phyloP scores from a whole-genome alignment of 2,329 filamentous ascomycete species.

The Pezicula rhizophila region DNA sequence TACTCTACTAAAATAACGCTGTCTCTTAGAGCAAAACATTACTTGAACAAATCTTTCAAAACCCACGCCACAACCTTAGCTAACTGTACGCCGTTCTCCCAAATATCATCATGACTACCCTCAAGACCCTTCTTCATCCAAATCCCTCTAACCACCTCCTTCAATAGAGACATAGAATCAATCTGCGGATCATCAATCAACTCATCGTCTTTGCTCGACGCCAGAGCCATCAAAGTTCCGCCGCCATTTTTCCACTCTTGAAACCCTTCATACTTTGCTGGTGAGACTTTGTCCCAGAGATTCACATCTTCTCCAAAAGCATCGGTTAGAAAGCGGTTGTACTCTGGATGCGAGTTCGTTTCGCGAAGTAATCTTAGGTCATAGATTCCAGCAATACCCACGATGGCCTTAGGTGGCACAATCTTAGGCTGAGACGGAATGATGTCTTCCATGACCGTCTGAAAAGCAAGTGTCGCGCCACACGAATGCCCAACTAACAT shows the following conservation, averaged over 20 bases:
- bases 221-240: slow-evolving; percentile 11
- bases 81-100: slow-evolving; percentile 52
- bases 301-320: slow-evolving; percentile 41
- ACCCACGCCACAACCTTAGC: slow-evolving; percentile 23
- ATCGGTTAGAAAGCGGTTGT: slow-evolving; percentile 22
- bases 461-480: slow-evolving; percentile 58
- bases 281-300: slow-evolving; percentile 42
- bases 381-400: slow-evolving; percentile 63
- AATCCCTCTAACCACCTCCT: slow-evolving; percentile 17
- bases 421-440: not conserved
- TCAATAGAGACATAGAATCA: slow-evolving; percentile 15
- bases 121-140: slow-evolving; percentile 27
- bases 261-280: slow-evolving; percentile 4
- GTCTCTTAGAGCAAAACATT: not conserved
- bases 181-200: slow-evolving; percentile 20
- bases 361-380: slow-evolving; percentile 37
- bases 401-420: slow-evolving; percentile 42
- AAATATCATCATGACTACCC: slow-evolving; percentile 59
- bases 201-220: slow-evolving; percentile 38
- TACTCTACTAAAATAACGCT: too few species aligned
- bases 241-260: slow-evolving; percentile 6
- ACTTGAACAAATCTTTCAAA: not conserved
- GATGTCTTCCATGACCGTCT: slow-evolving; percentile 32
- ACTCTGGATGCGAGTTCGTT: slow-evolving; percentile 11
- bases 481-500: slow-evolving; percentile 57